Evolutionary conservation across 768 basidiomycete genomes (phyloP).

Genomic region (Mycena epipterygia): DNA sequence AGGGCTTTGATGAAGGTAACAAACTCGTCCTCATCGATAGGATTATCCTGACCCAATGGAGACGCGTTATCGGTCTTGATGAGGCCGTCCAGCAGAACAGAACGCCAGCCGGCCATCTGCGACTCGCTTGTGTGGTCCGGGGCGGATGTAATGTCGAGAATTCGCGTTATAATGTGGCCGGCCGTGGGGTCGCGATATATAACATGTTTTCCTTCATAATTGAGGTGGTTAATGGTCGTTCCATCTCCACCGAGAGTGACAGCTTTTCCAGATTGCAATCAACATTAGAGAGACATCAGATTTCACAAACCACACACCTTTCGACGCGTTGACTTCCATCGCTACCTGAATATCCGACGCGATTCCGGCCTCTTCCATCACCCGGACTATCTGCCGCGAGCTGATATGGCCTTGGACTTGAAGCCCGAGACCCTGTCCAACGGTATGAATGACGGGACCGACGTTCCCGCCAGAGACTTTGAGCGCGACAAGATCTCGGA

Average conservation of each 20-base stretch:
- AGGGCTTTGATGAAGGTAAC: constrained; percentile 29
- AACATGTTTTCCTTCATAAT: constrained; percentile 34
- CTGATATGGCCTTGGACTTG: constrained; percentile 9
- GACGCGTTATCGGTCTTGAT: constrained; percentile 36
- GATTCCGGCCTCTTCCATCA: not conserved
- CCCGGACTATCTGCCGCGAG: not conserved
- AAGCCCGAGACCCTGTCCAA: not conserved
- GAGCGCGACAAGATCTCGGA: constrained; percentile 13
- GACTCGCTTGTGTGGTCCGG: constrained; percentile 43
- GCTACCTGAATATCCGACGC: constrained; percentile 10
- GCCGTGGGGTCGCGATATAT: not conserved
- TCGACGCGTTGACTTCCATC: not conserved
- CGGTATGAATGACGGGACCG: constrained; percentile 9
- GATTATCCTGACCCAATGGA: constrained; percentile 4
- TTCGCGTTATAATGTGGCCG: not conserved
- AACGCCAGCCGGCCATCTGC: constrained; percentile 39
- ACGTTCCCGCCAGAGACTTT: not conserved
- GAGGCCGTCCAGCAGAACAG: not conserved
- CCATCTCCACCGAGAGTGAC: constrained; percentile 34
- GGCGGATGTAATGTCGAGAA: constrained; percentile 32
- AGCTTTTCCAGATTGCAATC: too few relatives aligned
- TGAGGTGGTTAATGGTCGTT: constrained; percentile 37
- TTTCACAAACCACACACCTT: not conserved
- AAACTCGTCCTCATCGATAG: constrained; percentile 27
- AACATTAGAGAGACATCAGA: not conserved